phyloP scores from a whole-genome alignment of 2,329 filamentous ascomycete species.

The Amylocarpus encephaloides region DNA sequence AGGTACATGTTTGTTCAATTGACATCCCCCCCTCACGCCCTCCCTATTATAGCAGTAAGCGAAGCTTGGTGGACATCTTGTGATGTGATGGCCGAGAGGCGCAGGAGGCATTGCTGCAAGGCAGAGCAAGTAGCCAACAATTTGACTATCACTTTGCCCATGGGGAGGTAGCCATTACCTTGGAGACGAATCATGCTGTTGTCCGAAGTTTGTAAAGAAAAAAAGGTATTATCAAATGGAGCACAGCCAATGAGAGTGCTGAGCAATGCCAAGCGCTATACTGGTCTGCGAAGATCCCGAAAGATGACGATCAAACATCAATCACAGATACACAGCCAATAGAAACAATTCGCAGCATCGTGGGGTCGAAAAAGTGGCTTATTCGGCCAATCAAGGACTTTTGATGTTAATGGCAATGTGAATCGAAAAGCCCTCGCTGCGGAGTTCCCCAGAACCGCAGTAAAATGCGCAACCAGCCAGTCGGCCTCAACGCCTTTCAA shows the following conservation, averaged over 20 bases:
- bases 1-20: background rate
- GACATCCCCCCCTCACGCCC: background rate
- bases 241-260: conserved; percentile 3
- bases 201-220: background rate
- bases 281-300: background rate
- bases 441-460: background rate
- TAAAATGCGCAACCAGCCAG: background rate
- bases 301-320: conserved; percentile 3
- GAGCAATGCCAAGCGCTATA: conserved; percentile 7
- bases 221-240: conserved; percentile 1
- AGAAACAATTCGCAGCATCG: background rate
- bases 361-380: background rate
- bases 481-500: background rate
- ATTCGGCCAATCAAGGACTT: conserved; percentile 3
- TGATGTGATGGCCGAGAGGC: conserved; percentile 1
- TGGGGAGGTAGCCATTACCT: background rate
- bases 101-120: background rate
- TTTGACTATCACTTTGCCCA: background rate
- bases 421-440: background rate
- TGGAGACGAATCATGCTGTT: conserved; percentile 4
- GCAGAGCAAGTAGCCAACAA: background rate
- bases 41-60: background rate
- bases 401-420: background rate
- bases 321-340: conserved; percentile 1
- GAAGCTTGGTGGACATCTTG: background rate